These are phyloP conservation scores for Barnettozyma siamensis DNA, from an alignment of 805 yeast genomes.

Conservation along the genomic window DNA sequence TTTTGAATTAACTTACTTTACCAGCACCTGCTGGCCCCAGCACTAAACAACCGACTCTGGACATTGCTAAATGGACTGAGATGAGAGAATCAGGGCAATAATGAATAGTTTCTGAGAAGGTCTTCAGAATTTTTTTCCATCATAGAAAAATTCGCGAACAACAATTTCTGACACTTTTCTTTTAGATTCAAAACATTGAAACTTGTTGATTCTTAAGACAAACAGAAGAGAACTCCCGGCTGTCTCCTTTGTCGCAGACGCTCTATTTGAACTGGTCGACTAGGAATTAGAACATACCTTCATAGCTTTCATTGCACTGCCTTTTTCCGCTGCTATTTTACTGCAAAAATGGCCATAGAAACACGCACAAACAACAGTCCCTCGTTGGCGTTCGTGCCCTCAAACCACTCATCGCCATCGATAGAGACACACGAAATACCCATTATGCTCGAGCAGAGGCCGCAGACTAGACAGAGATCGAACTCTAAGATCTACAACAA, in stretches of 20 bases:
- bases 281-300: too few species aligned
- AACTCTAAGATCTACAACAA: constrained; percentile 12
- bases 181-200: not conserved
- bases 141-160: not conserved
- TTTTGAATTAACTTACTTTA: constrained; percentile 32
- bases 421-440: constrained; percentile 6
- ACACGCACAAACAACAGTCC: not conserved
- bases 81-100: too few species aligned
- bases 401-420: not conserved
- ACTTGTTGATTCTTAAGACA: too few species aligned
- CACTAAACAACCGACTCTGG: constrained; percentile 89
- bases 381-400: not conserved
- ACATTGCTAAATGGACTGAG: too few species aligned
- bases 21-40: constrained; percentile 99
- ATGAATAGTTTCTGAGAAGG: too few species aligned
- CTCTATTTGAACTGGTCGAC: too few species aligned
- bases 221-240: not conserved
- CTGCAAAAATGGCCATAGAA: constrained; percentile 1
- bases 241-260: not conserved
- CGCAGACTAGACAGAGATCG: constrained; percentile 8
- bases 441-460: constrained; percentile 4
- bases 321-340: not conserved
- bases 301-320: not conserved
- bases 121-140: not conserved
- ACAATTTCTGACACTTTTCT: not conserved